A percentile compares a stretch with the other conserved stretches of the same genome.
These are phyloP conservation scores for Cutaneotrichosporon mucoides DNA, from an alignment of 1,284 basidiomycete species.

Conservation along the genomic window DNA sequence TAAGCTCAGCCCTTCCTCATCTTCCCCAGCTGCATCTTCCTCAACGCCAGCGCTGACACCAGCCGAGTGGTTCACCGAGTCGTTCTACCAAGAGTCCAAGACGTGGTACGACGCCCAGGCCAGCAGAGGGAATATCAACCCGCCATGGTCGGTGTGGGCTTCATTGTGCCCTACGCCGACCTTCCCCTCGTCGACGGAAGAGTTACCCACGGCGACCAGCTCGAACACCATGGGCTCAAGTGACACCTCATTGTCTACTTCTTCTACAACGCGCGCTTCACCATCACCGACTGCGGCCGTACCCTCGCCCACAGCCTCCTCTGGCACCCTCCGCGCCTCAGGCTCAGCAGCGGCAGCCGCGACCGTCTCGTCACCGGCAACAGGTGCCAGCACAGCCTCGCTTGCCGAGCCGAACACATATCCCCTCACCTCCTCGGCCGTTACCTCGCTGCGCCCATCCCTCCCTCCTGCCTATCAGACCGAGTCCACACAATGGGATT, in stretches of 20 bases:
- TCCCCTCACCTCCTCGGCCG: too few relatives aligned
- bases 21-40: background rate
- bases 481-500: conserved; percentile 25
- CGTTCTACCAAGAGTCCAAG: conserved; percentile 30
- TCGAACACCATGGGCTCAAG: background rate
- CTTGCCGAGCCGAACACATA: too few relatives aligned
- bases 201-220: too few relatives aligned
- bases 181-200: background rate
- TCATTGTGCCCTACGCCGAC: conserved; percentile 12
- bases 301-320: too few relatives aligned
- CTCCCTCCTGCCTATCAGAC: too few relatives aligned
- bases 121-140: conserved; percentile 30
- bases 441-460: too few relatives aligned
- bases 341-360: background rate
- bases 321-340: background rate
- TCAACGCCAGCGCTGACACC: background rate
- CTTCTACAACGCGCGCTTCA: background rate
- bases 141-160: conserved; percentile 25
- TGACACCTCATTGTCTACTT: background rate
- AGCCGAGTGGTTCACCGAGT: conserved; percentile 32
- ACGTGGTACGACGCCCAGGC: conserved; percentile 31
- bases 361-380: background rate
- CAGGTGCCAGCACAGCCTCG: too few relatives aligned
- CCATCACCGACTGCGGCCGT: too few relatives aligned
- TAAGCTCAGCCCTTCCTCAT: too few relatives aligned